Percentiles rank a stretch among this genome's conserved stretches.
Conservation (phyloP, 2,329 filamentous ascomycete genomes). For the Cercospora sesami region DNA sequence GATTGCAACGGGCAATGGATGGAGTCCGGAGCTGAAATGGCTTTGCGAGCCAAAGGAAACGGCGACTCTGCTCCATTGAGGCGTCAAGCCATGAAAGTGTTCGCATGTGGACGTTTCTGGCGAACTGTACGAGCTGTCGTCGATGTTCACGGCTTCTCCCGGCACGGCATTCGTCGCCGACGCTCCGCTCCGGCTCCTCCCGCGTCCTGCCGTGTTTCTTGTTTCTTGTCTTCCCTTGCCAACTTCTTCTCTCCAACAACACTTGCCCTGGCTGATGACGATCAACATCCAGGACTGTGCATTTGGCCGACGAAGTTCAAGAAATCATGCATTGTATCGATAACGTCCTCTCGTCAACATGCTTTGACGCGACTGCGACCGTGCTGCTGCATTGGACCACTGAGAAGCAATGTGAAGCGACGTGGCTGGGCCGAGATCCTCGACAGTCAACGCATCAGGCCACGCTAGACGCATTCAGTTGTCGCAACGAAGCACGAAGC, state of each 20-base stretch:
- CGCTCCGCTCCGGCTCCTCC: background rate
- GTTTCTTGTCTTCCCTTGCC: background rate
- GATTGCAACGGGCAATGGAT: no score
- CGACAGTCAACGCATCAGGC: background rate
- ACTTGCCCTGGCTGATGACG: background rate
- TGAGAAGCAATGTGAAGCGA: background rate
- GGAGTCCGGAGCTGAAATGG: no score
- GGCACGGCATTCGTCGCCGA: background rate
- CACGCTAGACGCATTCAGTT: conserved; percentile 3
- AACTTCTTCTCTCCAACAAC: background rate
- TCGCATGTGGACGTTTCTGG: background rate
- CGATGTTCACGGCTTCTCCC: background rate
- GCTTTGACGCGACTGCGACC: background rate
- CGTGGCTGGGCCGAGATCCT: background rate
- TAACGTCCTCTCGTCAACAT: background rate
- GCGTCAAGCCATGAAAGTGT: background rate
- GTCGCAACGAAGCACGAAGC: background rate
- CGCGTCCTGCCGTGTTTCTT: background rate
- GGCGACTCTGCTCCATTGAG: no score
- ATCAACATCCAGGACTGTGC: background rate
- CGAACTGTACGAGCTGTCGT: background rate
- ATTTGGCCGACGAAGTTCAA: background rate
- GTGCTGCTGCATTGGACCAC: background rate
- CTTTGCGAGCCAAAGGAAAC: no score
- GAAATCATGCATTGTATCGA: background rate